Evolutionary conservation across 2,329 filamentous ascomycete species (phyloP).

Genomic region (Aspergillus floridensis): DNA sequence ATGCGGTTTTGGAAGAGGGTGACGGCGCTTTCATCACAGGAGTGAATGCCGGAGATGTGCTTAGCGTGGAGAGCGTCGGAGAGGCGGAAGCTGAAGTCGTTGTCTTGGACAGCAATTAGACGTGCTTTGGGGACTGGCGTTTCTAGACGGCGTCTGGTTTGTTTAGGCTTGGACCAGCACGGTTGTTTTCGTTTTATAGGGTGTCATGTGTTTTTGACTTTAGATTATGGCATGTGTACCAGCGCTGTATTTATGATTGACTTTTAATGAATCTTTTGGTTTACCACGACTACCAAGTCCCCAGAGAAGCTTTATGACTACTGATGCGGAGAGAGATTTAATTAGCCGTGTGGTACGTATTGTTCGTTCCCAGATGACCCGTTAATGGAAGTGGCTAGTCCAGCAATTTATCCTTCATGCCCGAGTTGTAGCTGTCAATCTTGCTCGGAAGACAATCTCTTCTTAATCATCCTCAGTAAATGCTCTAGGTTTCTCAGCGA

Average conservation of each 20-base stretch:
- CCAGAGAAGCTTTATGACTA: too few species aligned
- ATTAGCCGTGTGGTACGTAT: too few species aligned
- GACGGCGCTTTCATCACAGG: conserved; percentile 75
- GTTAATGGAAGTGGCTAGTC: too few species aligned
- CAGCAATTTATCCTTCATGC: too few species aligned
- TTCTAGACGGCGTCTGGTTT: not conserved
- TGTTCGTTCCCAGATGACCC: too few species aligned
- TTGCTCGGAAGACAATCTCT: too few species aligned
- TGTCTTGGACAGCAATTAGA: conserved; percentile 61
- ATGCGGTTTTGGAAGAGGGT: conserved; percentile 68
- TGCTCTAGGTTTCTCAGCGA: too few species aligned
- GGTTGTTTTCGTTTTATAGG: not conserved
- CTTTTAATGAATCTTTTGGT: not conserved
- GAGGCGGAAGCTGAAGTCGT: conserved; percentile 68
- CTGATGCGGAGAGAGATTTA: too few species aligned
- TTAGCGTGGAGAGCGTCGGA: conserved; percentile 66
- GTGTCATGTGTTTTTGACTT: not conserved
- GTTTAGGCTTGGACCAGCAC: not conserved
- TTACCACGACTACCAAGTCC: not conserved
- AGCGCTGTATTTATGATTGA: not conserved
- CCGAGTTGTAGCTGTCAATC: too few species aligned
- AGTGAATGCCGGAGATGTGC: conserved; percentile 62
- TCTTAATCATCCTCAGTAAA: too few species aligned
- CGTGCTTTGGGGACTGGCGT: not conserved
- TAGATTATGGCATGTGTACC: not conserved